Percentiles rank a stretch among this genome's conserved stretches.
phyloP scores from a whole-genome alignment of 2,329 filamentous ascomycete genomes.

The Tolypocladium pustulatum region DNA sequence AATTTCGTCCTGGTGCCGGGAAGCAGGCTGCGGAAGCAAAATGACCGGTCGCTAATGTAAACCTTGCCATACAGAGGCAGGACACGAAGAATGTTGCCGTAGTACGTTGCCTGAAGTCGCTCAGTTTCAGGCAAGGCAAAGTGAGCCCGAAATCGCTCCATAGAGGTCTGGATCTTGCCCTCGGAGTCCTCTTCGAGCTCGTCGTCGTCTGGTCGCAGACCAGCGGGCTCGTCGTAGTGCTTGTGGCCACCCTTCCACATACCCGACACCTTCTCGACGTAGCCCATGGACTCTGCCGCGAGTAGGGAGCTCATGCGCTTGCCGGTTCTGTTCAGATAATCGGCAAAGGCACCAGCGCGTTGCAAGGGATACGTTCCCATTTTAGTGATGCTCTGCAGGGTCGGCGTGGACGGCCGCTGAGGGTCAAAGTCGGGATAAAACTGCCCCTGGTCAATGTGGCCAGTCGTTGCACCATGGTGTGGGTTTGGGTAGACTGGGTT shows the following conservation, averaged over 20 bases:
- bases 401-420: slow-evolving; percentile 23
- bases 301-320: slow-evolving; percentile 74
- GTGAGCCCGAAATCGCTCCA: slow-evolving; percentile 77
- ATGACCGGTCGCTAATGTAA: slow-evolving; percentile 77
- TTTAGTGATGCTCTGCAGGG: slow-evolving; percentile 42
- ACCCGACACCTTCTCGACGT: slow-evolving; percentile 90
- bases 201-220: slow-evolving; percentile 43
- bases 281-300: slow-evolving; percentile 88
- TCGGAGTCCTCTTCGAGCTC: slow-evolving; percentile 47
- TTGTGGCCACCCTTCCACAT: slow-evolving; percentile 91
- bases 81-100: slow-evolving; percentile 81
- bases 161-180: slow-evolving; percentile 52
- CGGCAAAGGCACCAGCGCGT: slow-evolving; percentile 71
- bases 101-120: slow-evolving; percentile 79
- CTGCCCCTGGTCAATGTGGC: slow-evolving; percentile 20
- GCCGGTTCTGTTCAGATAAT: slow-evolving; percentile 68
- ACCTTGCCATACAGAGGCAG: slow-evolving; percentile 92
- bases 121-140: slow-evolving; percentile 83
- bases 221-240: slow-evolving; percentile 64
- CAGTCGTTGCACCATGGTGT: slow-evolving; percentile 27
- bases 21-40: slow-evolving; percentile 88
- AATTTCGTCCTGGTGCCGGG: slow-evolving; percentile 87
- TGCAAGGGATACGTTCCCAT: slow-evolving; percentile 71
- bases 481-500: slow-evolving; percentile 3
- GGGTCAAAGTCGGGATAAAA: slow-evolving; percentile 13